Evolutionary conservation across 768 basidiomycete species (phyloP).

Genomic region (Mycena maculata): DNA sequence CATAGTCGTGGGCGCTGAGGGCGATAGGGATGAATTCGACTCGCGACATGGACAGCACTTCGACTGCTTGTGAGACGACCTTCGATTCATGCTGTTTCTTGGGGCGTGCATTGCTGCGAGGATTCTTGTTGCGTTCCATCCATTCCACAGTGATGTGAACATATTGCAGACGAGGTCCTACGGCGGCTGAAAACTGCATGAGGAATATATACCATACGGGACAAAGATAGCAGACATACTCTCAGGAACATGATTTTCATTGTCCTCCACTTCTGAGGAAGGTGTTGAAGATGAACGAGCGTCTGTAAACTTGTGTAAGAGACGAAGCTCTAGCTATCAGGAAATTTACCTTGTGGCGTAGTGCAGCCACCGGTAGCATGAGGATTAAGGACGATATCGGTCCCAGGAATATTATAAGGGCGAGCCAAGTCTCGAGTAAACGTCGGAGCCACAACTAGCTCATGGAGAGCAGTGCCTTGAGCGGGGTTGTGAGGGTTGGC

Average conservation of each 20-base stretch:
- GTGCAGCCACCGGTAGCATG: background rate
- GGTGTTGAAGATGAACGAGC: too few species aligned
- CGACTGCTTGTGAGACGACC: background rate
- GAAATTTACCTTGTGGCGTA: too few species aligned
- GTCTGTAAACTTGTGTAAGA: too few species aligned
- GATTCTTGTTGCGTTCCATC: background rate
- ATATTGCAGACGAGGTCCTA: background rate
- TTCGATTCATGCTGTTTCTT: conserved; percentile 18
- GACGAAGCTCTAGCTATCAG: background rate
- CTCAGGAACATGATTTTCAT: background rate
- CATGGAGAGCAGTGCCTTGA: conserved; percentile 9
- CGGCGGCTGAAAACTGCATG: background rate
- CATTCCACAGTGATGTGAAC: conserved; percentile 13
- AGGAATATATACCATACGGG: background rate
- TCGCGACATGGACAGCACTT: background rate
- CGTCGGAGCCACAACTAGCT: conserved; percentile 8
- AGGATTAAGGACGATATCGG: background rate
- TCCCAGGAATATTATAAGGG: background rate
- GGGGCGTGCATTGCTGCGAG: background rate
- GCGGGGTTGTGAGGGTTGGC: background rate
- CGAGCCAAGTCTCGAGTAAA: background rate
- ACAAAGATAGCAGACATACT: background rate
- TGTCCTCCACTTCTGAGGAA: background rate
- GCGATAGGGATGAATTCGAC: conserved; percentile 10
- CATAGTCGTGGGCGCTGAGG: background rate